Conservation (phyloP, 345 rosid genomes). For the Dimocarpus longan region DNA sequence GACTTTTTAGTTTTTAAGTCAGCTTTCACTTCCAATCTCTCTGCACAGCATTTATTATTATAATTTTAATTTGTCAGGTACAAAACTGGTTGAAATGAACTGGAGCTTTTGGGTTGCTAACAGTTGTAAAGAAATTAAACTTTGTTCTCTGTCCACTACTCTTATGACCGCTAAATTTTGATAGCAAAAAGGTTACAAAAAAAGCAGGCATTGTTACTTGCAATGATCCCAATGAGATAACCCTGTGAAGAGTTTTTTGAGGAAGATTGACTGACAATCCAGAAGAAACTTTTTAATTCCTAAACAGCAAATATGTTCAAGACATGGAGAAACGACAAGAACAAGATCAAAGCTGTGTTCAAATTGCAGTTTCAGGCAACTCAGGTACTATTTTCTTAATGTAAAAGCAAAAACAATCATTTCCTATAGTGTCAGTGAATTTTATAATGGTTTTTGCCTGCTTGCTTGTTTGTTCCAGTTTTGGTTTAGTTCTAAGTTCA, state of each 20-base stretch:
- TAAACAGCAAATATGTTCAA: conserved; percentile 61
- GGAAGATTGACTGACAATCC: conserved; percentile 30
- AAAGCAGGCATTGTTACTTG: conserved; percentile 8
- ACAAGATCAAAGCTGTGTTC: conserved; percentile 88
- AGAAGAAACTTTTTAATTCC: conserved; percentile 20
- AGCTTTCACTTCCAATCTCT: conserved; percentile 4
- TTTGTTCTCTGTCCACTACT: conserved; percentile 18
- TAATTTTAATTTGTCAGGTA: conserved; percentile 5
- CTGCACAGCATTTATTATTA: conserved; percentile 10
- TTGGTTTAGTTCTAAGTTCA: neutral
- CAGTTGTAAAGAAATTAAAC: conserved; percentile 23
- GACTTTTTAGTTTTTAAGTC: conserved; percentile 6
- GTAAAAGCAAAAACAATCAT: neutral
- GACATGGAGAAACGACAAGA: conserved; percentile 91
- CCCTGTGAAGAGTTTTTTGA: conserved; percentile 18
- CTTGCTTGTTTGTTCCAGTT: neutral
- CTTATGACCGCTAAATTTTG: conserved; percentile 6
- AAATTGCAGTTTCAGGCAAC: conserved; percentile 91
- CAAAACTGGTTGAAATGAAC: conserved; percentile 5
- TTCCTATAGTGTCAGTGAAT: neutral
- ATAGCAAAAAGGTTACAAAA: conserved; percentile 18
- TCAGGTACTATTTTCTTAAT: conserved; percentile 57
- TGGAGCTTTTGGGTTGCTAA: conserved; percentile 8
- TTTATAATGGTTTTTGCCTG: neutral
- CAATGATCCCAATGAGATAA: conserved; percentile 14